Percentiles rank a stretch among this genome's conserved stretches.
These are phyloP conservation scores for Arachnopeziza araneosa DNA, from an alignment of 2,329 filamentous ascomycete species.

Conservation along the genomic window DNA sequence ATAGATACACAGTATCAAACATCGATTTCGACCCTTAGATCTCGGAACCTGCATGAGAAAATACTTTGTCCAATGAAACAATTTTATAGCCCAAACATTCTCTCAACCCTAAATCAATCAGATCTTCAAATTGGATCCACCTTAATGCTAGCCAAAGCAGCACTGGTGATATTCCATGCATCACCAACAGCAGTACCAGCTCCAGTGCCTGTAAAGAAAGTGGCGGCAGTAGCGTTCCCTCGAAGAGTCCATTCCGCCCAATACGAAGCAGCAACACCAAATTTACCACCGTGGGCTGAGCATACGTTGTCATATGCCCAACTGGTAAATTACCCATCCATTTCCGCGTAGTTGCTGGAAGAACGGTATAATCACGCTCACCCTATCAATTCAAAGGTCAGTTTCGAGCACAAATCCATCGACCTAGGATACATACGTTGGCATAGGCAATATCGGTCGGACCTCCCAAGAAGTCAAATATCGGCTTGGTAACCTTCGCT, in stretches of 20 bases:
- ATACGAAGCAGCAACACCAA: neutral
- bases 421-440: neutral
- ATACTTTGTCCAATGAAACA: no score
- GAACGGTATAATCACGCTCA: neutral
- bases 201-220: neutral
- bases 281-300: neutral
- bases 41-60: no score
- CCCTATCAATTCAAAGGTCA: neutral
- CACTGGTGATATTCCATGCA: neutral
- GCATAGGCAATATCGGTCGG: neutral
- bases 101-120: no score
- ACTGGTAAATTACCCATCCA: neutral
- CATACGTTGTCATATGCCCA: neutral
- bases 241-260: neutral
- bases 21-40: no score
- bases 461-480: neutral
- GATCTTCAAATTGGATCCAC: neutral
- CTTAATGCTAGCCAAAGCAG: neutral
- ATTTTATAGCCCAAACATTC: no score
- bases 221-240: neutral
- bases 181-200: neutral
- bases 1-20: no score
- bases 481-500: neutral
- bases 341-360: neutral
- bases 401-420: neutral